Evolutionary conservation across 2,329 filamentous ascomycete species (phyloP).

Genomic region (Phaeoacremonium minimum): DNA sequence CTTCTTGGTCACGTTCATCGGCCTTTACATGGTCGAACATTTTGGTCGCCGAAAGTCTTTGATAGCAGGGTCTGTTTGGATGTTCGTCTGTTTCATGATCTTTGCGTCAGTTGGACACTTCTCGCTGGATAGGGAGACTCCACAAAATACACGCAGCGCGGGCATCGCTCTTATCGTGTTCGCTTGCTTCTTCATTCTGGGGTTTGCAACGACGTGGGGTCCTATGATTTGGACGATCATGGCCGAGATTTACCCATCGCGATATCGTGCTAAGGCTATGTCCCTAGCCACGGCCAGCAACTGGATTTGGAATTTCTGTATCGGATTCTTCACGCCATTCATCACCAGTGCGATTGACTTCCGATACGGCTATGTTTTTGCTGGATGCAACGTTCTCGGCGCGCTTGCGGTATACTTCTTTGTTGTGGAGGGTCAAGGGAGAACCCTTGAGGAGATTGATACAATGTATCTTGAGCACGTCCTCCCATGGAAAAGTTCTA

Average conservation of each 20-base stretch:
- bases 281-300: constrained; percentile 58
- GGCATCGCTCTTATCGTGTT: constrained; percentile 61
- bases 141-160: constrained; percentile 30
- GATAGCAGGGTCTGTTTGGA: constrained; percentile 58
- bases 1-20: constrained; percentile 61
- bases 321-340: constrained; percentile 76
- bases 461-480: constrained; percentile 69
- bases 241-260: constrained; percentile 60
- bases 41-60: constrained; percentile 61
- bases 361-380: constrained; percentile 73
- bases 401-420: constrained; percentile 71
- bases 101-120: constrained; percentile 51
- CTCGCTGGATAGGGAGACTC: constrained; percentile 28
- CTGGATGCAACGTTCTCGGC: constrained; percentile 62
- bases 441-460: constrained; percentile 75
- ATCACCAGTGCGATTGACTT: constrained; percentile 70
- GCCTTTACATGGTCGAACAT: constrained; percentile 67
- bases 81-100: constrained; percentile 56
- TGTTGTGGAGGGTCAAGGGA: constrained; percentile 68
- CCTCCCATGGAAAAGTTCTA: constrained; percentile 56
- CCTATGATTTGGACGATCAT: constrained; percentile 63
- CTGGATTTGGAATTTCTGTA: constrained; percentile 71
- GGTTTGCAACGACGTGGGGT: constrained; percentile 64
- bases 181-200: constrained; percentile 59
- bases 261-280: constrained; percentile 58